phyloP scores from a whole-genome alignment of 2,329 filamentous ascomycete species.

The Paraphaeosphaeria minitans region DNA sequence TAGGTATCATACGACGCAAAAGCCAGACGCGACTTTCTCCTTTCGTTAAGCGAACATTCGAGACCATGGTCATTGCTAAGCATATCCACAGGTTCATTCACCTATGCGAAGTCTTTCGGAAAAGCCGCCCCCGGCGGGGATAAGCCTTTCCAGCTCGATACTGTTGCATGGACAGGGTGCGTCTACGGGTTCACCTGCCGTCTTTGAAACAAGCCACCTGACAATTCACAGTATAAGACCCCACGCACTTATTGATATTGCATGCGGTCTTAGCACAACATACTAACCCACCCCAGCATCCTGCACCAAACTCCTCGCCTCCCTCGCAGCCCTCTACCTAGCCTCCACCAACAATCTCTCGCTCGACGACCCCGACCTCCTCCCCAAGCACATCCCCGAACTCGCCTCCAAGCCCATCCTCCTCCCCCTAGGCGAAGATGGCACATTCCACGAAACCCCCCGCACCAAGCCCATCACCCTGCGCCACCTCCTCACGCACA shows the following conservation, averaged over 20 bases:
- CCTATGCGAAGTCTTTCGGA: constrained; percentile 46
- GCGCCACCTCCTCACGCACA: constrained; percentile 56
- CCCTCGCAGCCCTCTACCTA: constrained; percentile 29
- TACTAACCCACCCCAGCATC: constrained; percentile 21
- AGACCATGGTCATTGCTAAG: background rate
- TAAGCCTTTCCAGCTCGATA: background rate
- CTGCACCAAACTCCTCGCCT: constrained; percentile 35
- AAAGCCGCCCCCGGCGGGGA: constrained; percentile 27
- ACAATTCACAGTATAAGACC: too few relatives aligned
- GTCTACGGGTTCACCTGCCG: too few relatives aligned
- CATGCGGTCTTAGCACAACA: too few relatives aligned
- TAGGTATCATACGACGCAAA: too few relatives aligned
- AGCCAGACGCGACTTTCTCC: too few relatives aligned
- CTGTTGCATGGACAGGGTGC: too few relatives aligned
- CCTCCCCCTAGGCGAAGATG: background rate
- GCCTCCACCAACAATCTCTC: constrained; percentile 12
- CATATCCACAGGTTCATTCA: constrained; percentile 38
- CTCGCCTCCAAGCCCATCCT: constrained; percentile 24
- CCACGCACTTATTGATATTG: too few relatives aligned
- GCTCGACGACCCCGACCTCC: constrained; percentile 25
- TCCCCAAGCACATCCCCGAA: constrained; percentile 29
- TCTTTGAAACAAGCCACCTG: too few relatives aligned
- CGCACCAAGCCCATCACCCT: constrained; percentile 28
- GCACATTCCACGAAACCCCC: background rate
- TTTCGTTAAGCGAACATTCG: too few relatives aligned